Percentiles rank a stretch among this genome's conserved stretches.
These are phyloP conservation scores for Salix suchowensis DNA, from an alignment of 345 rosid genomes.

Conservation along the genomic window DNA sequence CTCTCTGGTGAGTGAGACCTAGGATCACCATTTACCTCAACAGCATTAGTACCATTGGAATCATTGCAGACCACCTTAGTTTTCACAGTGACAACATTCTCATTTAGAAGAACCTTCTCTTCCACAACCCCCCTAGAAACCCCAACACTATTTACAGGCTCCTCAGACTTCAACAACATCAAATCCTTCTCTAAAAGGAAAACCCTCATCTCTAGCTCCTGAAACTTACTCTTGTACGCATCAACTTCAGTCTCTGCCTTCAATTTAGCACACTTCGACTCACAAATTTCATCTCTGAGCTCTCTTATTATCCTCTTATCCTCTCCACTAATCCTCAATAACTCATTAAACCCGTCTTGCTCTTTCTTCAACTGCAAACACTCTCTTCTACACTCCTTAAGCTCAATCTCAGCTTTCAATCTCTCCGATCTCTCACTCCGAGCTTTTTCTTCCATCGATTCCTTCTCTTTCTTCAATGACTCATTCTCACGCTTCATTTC, in stretches of 20 bases:
- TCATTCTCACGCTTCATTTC: constrained; percentile 12
- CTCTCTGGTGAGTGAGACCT: no score
- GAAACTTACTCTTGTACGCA: constrained; percentile 7
- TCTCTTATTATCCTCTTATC: neutral
- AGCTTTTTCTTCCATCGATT: neutral
- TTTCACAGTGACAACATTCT: no score
- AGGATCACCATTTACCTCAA: no score
- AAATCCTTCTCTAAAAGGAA: constrained; percentile 16
- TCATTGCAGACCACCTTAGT: no score
- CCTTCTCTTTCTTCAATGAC: no score
- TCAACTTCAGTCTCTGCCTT: constrained; percentile 11
- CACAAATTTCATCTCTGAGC: constrained; percentile 3
- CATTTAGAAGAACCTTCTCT: no score
- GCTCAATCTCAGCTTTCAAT: neutral
- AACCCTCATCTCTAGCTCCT: constrained; percentile 18
- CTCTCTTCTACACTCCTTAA: neutral
- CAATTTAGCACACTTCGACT: constrained; percentile 9
- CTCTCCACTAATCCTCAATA: neutral
- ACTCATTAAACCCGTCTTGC: neutral
- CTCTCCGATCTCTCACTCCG: neutral
- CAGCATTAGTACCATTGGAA: no score
- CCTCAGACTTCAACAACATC: neutral
- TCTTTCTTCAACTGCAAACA: constrained; percentile 4
- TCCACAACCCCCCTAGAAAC: neutral
- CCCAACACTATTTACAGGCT: neutral